Conservation (phyloP, 805 yeast species). For the Candida vaughaniae region DNA sequence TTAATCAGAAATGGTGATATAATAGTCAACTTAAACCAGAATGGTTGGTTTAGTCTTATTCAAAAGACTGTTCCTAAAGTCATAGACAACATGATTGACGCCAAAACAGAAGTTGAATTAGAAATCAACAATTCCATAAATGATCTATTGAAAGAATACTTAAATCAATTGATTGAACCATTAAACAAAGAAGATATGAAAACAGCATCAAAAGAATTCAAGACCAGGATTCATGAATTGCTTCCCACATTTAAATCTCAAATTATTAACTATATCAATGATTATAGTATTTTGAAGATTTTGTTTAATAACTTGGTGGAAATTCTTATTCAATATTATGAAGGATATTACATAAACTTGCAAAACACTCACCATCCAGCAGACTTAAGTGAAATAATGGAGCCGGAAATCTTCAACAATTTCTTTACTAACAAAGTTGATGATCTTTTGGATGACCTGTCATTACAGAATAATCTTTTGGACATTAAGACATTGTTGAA, state of each 20-base stretch:
- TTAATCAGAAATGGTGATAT: slow-evolving; percentile 42
- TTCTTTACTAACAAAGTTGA: slow-evolving; percentile 14
- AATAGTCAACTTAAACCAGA: slow-evolving; percentile 33
- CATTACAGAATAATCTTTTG: slow-evolving; percentile 9
- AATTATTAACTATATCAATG: slow-evolving; percentile 55
- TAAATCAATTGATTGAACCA: slow-evolving; percentile 48
- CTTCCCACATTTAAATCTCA: slow-evolving; percentile 57
- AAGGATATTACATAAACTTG: slow-evolving; percentile 21
- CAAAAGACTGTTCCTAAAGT: slow-evolving; percentile 75
- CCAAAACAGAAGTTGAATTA: slow-evolving; percentile 63
- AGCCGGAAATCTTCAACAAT: slow-evolving; percentile 14
- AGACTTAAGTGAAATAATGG: slow-evolving; percentile 37
- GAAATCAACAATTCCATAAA: slow-evolving; percentile 72
- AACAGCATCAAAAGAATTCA: slow-evolving; percentile 26
- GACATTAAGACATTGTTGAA: slow-evolving; percentile 15
- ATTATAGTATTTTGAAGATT: slow-evolving; percentile 40
- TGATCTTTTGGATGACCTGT: slow-evolving; percentile 13
- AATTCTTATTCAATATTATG: slow-evolving; percentile 41
- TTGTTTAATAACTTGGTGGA: slow-evolving; percentile 35
- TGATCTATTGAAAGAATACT: slow-evolving; percentile 56
- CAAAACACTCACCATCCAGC: slow-evolving; percentile 17
- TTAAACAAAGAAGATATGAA: slow-evolving; percentile 2
- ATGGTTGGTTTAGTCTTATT: slow-evolving; percentile 48
- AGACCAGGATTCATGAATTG: slow-evolving; percentile 48
- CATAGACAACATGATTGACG: slow-evolving; percentile 80